Evolutionary conservation across 306 rosid genomes (phyloP).

Genomic region (Calophaca sinica): DNA sequence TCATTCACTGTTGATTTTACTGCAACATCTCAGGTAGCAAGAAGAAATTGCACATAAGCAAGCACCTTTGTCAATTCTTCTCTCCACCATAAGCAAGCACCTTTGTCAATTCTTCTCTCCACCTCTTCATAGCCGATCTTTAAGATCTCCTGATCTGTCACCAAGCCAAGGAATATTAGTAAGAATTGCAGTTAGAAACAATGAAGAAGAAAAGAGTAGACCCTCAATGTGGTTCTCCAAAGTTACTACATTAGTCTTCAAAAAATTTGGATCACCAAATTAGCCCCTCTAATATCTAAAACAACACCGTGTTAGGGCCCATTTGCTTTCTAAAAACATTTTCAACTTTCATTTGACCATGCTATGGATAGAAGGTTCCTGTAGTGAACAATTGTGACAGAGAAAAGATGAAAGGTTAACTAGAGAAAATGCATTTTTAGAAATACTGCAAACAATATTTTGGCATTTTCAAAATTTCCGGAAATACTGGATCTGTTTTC

Average conservation of each 20-base stretch:
- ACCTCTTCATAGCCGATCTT: slow-evolving; percentile 55
- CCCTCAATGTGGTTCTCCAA: too few relatives aligned
- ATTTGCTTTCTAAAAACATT: not conserved
- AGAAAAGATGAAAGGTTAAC: too few relatives aligned
- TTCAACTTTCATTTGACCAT: not conserved
- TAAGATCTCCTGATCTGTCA: slow-evolving; percentile 56
- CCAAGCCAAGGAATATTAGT: slow-evolving; percentile 35
- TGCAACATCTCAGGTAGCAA: slow-evolving; percentile 26
- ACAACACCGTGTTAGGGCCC: not conserved
- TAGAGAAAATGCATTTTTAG: too few relatives aligned
- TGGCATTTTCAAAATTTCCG: too few relatives aligned
- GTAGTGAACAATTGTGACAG: too few relatives aligned
- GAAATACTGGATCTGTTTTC: too few relatives aligned
- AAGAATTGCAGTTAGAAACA: not conserved
- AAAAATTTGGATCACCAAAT: not conserved
- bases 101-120: slow-evolving; percentile 39
- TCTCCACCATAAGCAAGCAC: slow-evolving; percentile 33
- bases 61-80: not conserved
- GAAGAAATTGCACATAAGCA: not conserved
- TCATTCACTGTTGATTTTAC: slow-evolving; percentile 13
- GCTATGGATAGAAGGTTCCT: too few relatives aligned
- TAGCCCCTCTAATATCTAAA: not conserved
- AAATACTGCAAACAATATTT: too few relatives aligned
- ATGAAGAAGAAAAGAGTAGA: too few relatives aligned
- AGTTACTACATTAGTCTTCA: not conserved